Evolutionary conservation across 176 grass and related monocot genomes (phyloP).

Genomic region (Oryza punctata): DNA sequence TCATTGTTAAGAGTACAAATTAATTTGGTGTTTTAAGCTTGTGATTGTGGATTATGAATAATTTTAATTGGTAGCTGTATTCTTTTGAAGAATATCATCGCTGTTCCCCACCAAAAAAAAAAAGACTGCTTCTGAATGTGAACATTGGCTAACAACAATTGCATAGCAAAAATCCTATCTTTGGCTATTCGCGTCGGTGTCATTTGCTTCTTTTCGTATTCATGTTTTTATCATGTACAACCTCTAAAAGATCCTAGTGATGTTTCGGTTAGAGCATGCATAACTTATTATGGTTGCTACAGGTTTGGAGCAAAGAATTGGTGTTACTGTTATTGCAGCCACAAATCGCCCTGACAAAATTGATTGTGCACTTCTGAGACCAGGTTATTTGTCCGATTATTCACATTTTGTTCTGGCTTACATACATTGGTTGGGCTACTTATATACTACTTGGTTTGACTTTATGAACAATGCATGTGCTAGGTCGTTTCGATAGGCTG

Average conservation of each 20-base stretch:
- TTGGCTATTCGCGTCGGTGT: neutral
- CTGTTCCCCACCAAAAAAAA: neutral
- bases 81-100: conserved; percentile 1
- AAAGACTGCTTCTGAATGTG: neutral
- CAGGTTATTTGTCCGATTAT: conserved; percentile 52
- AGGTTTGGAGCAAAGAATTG: conserved; percentile 79
- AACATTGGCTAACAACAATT: neutral
- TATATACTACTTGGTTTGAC: conserved; percentile 6
- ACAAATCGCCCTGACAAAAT: conserved; percentile 98
- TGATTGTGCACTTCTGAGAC: conserved; percentile 82
- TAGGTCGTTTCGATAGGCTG: conserved; percentile 89
- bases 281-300: conserved; percentile 38
- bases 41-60: neutral
- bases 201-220: conserved; percentile 17
- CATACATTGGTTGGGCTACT: neutral
- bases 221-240: neutral
- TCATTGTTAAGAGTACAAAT: neutral
- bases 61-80: neutral
- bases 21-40: neutral
- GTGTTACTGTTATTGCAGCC: conserved; percentile 87
- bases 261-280: neutral
- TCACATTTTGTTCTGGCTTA: neutral
- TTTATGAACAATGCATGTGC: conserved; percentile 24
- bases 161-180: conserved; percentile 6
- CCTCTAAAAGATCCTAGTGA: neutral